These are phyloP conservation scores for Berberis thunbergii DNA, from an alignment of 164 flowering plant genomes.

Conservation along the genomic window DNA sequence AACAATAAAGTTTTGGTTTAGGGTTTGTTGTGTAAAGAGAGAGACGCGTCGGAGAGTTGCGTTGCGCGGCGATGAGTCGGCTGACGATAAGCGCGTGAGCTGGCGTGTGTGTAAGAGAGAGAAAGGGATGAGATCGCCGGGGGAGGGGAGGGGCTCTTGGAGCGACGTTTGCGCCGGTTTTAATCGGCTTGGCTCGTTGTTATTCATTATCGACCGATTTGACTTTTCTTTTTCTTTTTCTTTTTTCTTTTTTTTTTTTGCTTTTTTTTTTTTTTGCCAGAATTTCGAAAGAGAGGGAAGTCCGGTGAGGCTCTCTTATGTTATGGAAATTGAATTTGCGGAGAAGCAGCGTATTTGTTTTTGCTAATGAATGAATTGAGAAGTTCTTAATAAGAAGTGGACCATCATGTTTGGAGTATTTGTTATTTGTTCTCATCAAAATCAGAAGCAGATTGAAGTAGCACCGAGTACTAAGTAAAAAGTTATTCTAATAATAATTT, in stretches of 20 bases:
- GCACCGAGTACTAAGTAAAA: too few species aligned
- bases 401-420: too few species aligned
- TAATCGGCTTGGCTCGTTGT: slow-evolving; percentile 19
- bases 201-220: background rate
- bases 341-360: too few species aligned
- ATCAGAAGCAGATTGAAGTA: too few species aligned
- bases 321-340: too few species aligned
- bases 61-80: slow-evolving; percentile 23
- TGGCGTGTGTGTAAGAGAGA: slow-evolving; percentile 14
- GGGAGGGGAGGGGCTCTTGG: slow-evolving; percentile 14
- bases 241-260: too few species aligned
- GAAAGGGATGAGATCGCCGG: slow-evolving; percentile 29
- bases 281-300: background rate
- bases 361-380: too few species aligned
- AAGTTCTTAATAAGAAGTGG: too few species aligned
- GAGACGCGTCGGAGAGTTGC: background rate
- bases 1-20: background rate
- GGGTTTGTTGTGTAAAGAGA: slow-evolving; percentile 5
- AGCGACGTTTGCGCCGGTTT: slow-evolving; percentile 19
- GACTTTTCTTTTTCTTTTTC: background rate
- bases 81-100: slow-evolving; percentile 21
- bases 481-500: too few species aligned
- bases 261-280: background rate
- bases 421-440: too few species aligned
- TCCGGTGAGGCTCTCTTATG: too few species aligned